Base-by-base conservation (phyloP, 805 yeast species). In the Metschnikowia corniflorae region DNA sequence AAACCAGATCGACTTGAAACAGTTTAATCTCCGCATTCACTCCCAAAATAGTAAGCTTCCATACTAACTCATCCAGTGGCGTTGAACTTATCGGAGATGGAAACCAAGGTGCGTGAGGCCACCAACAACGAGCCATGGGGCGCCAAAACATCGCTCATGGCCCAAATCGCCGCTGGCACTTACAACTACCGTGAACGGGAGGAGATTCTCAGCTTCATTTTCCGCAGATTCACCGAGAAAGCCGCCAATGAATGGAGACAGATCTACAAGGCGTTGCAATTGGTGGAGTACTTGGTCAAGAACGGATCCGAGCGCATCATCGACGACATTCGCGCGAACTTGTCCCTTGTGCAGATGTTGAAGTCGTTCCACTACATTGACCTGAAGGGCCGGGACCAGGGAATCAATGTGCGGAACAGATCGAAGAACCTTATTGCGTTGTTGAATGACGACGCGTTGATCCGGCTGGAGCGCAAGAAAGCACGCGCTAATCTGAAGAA, bases 71-170 rank as follows among this genome's bases (percentile, higher is more conserved):
- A 7, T 5, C 2, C 26, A 63, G 70, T 84, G 35, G 96, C 95
- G 45, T 78, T 88, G 72, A 93, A 91, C 63, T 81, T 86, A 60
- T 86, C 96, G n/a, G 97, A 88, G 43, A 87, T 86, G 82, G 98
- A 93, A 65, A 82, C 95, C 29, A 88, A 86, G 60, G 97, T 89
- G 12, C 77, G 97, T 44, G 98, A 91, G 64, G 97, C 97, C 32
- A 93, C 98, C 33, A 93, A 93, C 61, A 93, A 93, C 59, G 98
- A 93, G 63, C 98, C 98, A 1, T 93, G 98, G 98, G 98, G 98
- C 7, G 91, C 96, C 2, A 78, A 94, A 3, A 75, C 91, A 2
- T 76, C 95, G 2, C 67, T 86, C 55, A 93, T 93, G 98, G 86
- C 86, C 44, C 93, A 89, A 57, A 93, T 93, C 49, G 93, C 97